Evolutionary conservation across 2,329 filamentous ascomycete genomes (phyloP), one percentile per base, ranked within the genome.

Genomic region (Penicillium italicum): DNA sequence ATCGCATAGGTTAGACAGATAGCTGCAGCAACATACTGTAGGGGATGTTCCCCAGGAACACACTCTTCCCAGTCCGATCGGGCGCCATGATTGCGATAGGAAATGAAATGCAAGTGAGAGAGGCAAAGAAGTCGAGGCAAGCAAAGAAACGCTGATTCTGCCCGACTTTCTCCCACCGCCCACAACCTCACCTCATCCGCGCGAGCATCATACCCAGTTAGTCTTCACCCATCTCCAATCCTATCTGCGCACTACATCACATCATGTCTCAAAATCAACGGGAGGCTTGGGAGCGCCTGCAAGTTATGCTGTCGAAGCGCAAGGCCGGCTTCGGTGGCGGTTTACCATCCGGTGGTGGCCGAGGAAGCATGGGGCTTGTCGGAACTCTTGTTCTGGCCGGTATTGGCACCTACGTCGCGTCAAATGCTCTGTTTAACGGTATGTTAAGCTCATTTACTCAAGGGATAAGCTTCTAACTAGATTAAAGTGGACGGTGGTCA

Each of bases 401-500:
- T 59, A 55, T 75, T 47, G 75, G 74, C 58, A 69, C 67, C 57
- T 75, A 71, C 59, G 72, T 70, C 41, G 48, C 74, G 30, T 77
- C 75, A 40, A 86, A 86, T 73, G 81, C 85, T 46, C 80, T 88
- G 8, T 88, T 87, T 76, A 88, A 88, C 78, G 85, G 85, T 86
- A 74, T 61, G 68, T 14, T 6, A 16, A 18, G 16, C 11, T 63
- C 7, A 33, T 34, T n/a, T 36, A 18, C 18, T 42, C 10, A 8
- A 26, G n/a, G 5, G 12, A 8, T 36, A 14, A 24, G 31, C 49
- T 60, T 37, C 31, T 66, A 54, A 62, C 62, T 62, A 28, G 55
- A 48, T 52, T 60, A 9, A 49, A 86, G 94, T 99, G 68, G 94
- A 99, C 72, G 94, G 94, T 87, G 94, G 94, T 79, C 94, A 97